Percentiles rank a stretch among this genome's conserved stretches.
Conservation (phyloP, 208 protist species). For the Leishmania tropica region DNA sequence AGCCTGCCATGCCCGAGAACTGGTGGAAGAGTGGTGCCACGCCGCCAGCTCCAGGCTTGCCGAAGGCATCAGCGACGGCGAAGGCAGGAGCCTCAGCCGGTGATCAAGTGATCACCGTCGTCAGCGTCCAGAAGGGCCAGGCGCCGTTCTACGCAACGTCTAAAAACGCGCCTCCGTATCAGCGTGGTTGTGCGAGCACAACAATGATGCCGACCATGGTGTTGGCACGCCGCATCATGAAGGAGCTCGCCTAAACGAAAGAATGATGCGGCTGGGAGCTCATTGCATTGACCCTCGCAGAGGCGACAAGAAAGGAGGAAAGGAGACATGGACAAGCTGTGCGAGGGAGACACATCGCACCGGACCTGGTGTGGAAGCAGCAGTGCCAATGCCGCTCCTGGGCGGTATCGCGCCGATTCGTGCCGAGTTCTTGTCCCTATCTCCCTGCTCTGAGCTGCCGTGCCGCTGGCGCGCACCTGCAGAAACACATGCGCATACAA, state of each 20-base stretch:
- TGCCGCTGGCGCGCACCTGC: neutral
- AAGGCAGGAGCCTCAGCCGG: neutral
- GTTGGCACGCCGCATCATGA: conserved; percentile 52
- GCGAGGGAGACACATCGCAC: neutral
- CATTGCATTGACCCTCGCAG: neutral
- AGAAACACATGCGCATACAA: neutral
- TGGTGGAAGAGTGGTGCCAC: conserved; percentile 61
- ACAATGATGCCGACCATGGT: conserved; percentile 55
- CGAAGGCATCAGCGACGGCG: too few relatives aligned
- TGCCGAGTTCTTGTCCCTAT: neutral
- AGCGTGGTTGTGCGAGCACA: conserved; percentile 80
- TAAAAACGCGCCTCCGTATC: conserved; percentile 65
- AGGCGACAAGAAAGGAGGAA: neutral
- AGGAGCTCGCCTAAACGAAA: conserved; percentile 32
- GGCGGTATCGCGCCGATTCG: neutral
- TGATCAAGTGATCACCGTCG: conserved; percentile 56
- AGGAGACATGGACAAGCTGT: neutral
- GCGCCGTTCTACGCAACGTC: conserved; percentile 77
- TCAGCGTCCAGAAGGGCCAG: conserved; percentile 64
- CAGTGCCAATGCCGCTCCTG: neutral
- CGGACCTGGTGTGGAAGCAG: neutral
- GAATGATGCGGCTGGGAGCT: neutral
- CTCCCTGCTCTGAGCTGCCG: neutral
- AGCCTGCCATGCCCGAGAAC: conserved; percentile 54
- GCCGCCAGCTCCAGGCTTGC: conserved; percentile 11